Evolutionary conservation across 495 filamentous ascomycete species (phyloP).

Genomic region (Podospora pseudocomata): DNA sequence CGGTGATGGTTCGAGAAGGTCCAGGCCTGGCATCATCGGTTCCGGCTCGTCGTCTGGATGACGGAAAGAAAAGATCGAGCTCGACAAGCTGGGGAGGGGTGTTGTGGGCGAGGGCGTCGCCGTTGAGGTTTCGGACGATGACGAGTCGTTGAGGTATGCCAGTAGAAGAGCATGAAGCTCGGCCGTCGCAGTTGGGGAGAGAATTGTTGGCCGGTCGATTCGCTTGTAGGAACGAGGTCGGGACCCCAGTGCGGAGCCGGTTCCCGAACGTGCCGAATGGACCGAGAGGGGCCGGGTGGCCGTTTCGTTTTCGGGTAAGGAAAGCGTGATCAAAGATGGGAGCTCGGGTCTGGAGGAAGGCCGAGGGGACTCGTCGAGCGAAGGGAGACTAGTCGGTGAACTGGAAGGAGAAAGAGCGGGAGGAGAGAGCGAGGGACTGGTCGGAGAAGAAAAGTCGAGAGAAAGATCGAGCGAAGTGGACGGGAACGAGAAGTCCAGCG

Average conservation of each 20-base stretch:
- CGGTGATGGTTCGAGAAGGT: conserved; percentile 38
- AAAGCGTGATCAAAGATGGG: conserved; percentile 1
- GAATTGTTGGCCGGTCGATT: conserved; percentile 34
- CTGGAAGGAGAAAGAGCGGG: conserved; percentile 2
- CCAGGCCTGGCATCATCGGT: conserved; percentile 25
- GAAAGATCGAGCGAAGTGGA: neutral
- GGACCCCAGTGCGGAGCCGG: conserved; percentile 7
- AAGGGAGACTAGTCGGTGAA: neutral
- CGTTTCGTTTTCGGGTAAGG: conserved; percentile 7
- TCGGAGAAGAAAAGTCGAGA: neutral
- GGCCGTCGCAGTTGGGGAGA: conserved; percentile 32
- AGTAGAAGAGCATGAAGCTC: conserved; percentile 33
- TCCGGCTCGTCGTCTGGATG: conserved; percentile 18
- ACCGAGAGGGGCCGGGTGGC: conserved; percentile 19
- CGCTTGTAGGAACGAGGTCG: conserved; percentile 34
- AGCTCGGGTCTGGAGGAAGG: conserved; percentile 10
- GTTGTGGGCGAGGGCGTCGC: conserved; percentile 32
- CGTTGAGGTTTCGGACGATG: conserved; percentile 23
- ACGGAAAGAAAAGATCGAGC: conserved; percentile 24
- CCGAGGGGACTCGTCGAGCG: neutral
- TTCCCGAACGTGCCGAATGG: conserved; percentile 22
- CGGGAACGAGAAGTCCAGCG: neutral
- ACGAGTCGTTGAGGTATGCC: conserved; percentile 29
- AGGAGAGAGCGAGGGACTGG: neutral
- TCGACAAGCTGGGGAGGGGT: conserved; percentile 20